phyloP scores from a whole-genome alignment of 1,284 basidiomycete genomes.

The Athelia psychrophila region DNA sequence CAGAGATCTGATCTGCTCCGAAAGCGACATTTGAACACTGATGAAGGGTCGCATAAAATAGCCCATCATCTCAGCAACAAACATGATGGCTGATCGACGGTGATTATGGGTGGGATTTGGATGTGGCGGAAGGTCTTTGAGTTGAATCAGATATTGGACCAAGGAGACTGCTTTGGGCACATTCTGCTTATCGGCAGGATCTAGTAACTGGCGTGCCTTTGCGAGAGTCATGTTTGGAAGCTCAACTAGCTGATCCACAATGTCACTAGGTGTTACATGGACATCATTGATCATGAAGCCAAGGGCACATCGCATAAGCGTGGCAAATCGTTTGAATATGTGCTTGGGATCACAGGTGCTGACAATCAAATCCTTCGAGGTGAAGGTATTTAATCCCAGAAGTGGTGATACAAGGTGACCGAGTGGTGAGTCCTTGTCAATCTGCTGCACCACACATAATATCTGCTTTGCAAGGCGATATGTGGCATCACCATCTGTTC shows the following conservation, averaged over 20 bases:
- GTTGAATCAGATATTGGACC: conserved; percentile 13
- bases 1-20: conserved; percentile 20
- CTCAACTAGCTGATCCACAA: conserved; percentile 9
- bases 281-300: conserved; percentile 16
- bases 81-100: conserved; percentile 5
- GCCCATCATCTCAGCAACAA: conserved; percentile 15
- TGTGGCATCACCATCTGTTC: conserved; percentile 24
- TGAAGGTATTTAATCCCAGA: conserved; percentile 19
- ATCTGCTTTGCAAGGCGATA: conserved; percentile 18
- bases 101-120: background rate
- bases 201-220: conserved; percentile 14
- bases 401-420: conserved; percentile 12
- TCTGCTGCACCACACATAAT: conserved; percentile 11
- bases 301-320: conserved; percentile 13
- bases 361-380: conserved; percentile 11
- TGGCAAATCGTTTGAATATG: conserved; percentile 25
- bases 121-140: conserved; percentile 2
- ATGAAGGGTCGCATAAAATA: conserved; percentile 25
- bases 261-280: conserved; percentile 9
- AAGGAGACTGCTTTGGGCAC: conserved; percentile 26
- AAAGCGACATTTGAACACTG: conserved; percentile 15
- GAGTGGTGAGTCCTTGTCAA: conserved; percentile 9
- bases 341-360: conserved; percentile 27
- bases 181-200: conserved; percentile 30
- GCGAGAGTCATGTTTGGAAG: conserved; percentile 8